Percentiles rank a stretch among this genome's conserved stretches.
Conservation (phyloP, 1,139 yeast species). For the Hyphopichia pseudoburtonii region DNA sequence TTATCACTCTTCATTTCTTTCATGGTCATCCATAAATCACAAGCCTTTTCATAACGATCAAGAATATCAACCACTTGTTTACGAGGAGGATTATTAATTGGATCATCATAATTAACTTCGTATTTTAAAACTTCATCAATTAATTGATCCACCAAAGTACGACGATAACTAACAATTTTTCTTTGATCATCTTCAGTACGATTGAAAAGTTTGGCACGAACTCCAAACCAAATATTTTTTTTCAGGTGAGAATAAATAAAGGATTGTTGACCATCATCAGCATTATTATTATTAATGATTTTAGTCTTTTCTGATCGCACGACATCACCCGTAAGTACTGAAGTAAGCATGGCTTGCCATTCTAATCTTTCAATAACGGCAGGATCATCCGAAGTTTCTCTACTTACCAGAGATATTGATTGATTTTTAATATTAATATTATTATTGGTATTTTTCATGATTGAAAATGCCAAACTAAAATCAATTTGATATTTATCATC, state of each 20-base stretch:
- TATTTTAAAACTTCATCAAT: conserved; percentile 71
- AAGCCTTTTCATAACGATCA: conserved; percentile 64
- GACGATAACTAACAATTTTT: conserved; percentile 65
- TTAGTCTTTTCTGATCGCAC: conserved; percentile 88
- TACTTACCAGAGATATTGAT: conserved; percentile 40
- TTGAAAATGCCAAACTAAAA: conserved; percentile 37
- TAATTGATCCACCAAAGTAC: conserved; percentile 72
- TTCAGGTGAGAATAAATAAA: conserved; percentile 58
- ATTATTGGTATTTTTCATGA: conserved; percentile 31
- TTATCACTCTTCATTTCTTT: conserved; percentile 80
- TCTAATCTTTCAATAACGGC: conserved; percentile 78
- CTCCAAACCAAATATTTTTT: conserved; percentile 80
- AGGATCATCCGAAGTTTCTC: conserved; percentile 55
- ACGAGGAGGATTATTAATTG: conserved; percentile 29
- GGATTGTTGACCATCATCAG: conserved; percentile 46
- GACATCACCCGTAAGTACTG: conserved; percentile 93
- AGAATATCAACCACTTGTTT: conserved; percentile 58
- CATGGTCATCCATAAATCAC: conserved; percentile 76
- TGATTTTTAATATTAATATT: conserved; percentile 36
- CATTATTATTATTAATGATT: conserved; percentile 51
- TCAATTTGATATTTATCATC: conserved; percentile 46
- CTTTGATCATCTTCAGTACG: conserved; percentile 81
- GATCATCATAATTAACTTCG: conserved; percentile 47
- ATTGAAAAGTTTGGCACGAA: conserved; percentile 78
- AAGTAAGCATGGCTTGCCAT: conserved; percentile 93